Base-by-base conservation (phyloP, 768 basidiomycete species). In the Suillus subluteus region DNA sequence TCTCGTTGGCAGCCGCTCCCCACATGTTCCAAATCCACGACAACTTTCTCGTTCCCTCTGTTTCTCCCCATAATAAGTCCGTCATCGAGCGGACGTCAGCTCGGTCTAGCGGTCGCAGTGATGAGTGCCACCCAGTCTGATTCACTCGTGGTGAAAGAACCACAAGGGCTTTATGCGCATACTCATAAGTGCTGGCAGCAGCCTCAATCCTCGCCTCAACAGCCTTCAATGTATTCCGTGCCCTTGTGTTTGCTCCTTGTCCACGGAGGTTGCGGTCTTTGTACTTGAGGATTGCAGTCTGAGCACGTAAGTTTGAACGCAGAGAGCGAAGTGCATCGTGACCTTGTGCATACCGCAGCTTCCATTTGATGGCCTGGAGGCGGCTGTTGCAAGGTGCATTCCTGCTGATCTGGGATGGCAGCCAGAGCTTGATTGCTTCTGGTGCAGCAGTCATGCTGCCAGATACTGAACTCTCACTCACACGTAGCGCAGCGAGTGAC, bases 11-110 rank as follows among this genome's bases (percentile, higher is more conserved):
- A 52, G 3, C 44, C 0, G 30, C 32, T n/a, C 37, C 64, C n/a
- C 1, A 16, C 37, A 40, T 50, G 12, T 4, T 46, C 69, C 69
- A 70, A 3, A 70, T 69, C 69, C 68, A 70, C 0, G 65, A 64
- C 2, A 70, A 16, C 3, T 44, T 62, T 35, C 68, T 63, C 1
- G 62, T 62, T 1, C 69, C 69, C 32, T 70, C 63, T 0, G 62
- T 41, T 46, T 65, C 65, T 1, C 55, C 62, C 35, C 62, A 52
- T 9, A 62, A 9, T 4, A 66, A 6, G 9, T 70, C 67, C 0
- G 38, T 40, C 37, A 70, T 48, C 1, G n/a, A 37, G 18, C 8
- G 21, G 18, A 70, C 37, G 4, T 70, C 65, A 21, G 43, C 44
- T 23, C 30, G 3, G 13, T 56, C 46, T 30, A 69, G 59, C 0